Base-by-base conservation (phyloP, 257 asterid genomes). In the Misopates orontium region DNA sequence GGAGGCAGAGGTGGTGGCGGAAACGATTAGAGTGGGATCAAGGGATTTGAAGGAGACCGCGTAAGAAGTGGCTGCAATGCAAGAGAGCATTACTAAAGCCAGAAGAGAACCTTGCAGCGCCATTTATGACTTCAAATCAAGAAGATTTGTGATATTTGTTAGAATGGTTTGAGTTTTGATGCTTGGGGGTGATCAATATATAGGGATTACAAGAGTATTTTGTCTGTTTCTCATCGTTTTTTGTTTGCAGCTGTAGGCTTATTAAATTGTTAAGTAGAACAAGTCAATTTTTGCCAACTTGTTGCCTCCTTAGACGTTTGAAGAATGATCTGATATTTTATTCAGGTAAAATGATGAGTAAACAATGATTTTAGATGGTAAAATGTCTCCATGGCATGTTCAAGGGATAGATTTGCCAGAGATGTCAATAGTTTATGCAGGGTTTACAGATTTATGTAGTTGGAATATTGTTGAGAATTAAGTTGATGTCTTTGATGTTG, bases 351-450 rank as follows among this genome's bases (percentile, higher is more conserved):
- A 60, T n/a, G n/a, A n/a, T 59, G 40, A 66, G 16, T 54, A 50
- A 28, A 39, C 10, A 44, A 25, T 28, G 60, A 24, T 57, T 52
- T 52, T 2, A 44, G 16, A 39, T 56, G 62, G 17, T 36, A 22
- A 70, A 51, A 40, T 71, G 78, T 51, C 85, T 66, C 60, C 73
- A 71, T 39, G 42, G 53, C 66, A 49, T 55, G 60, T 36, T 65
- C 70, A 77, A 71, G 57, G 71, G 85, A 20, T 68, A 52, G 20
- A 31, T 32, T 56, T 72, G 24, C 65, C 41, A 40, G 47, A 19
- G 4, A 51, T 50, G 16, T 10, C 9, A 56, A 54, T 60, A 56
- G 39, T 42, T 22, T 55, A 64, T 22, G 54, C 56, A 41, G 16
- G 21, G 8, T 21, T 52, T 62, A 17, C 39, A 36, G 51, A 53